A percentile compares a stretch with the other conserved stretches of the same genome.
Evolutionary conservation across 768 basidiomycete species (phyloP).

Genomic region (Leccinum obscurum): DNA sequence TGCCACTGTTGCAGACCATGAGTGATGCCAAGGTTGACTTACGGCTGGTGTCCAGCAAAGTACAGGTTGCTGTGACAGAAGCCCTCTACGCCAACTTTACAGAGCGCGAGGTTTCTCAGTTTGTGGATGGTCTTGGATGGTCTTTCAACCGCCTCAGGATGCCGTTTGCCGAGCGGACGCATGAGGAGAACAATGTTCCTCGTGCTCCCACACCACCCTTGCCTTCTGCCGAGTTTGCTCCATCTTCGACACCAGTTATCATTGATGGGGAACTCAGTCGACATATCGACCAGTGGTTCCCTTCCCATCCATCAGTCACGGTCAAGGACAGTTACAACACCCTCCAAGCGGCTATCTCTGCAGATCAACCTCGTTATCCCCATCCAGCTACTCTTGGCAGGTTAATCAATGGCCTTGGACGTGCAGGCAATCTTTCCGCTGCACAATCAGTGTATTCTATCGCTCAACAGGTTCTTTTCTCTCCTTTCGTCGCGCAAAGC

Average conservation of each 20-base stretch:
- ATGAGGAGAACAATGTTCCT: slow-evolving; percentile 3
- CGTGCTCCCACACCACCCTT: slow-evolving; percentile 13
- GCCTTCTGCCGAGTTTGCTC: slow-evolving; percentile 15
- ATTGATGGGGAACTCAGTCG: slow-evolving; percentile 31
- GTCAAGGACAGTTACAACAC: slow-evolving; percentile 45
- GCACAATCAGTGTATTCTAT: slow-evolving; percentile 65
- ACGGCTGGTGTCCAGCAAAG: slow-evolving; percentile 21
- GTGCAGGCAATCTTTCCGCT: slow-evolving; percentile 57
- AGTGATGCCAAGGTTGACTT: slow-evolving; percentile 34
- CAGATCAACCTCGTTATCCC: slow-evolving; percentile 46
- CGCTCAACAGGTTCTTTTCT: slow-evolving; percentile 60
- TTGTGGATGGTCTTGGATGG: slow-evolving; percentile 21
- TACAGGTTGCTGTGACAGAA: slow-evolving; percentile 21
- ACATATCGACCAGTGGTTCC: slow-evolving; percentile 36
- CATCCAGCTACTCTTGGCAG: slow-evolving; percentile 51
- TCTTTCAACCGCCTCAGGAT: slow-evolving; percentile 24
- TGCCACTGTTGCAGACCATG: slow-evolving; percentile 45
- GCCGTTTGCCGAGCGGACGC: slow-evolving; percentile 18
- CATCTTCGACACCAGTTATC: slow-evolving; percentile 12
- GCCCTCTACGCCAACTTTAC: slow-evolving; percentile 23
- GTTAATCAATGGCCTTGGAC: slow-evolving; percentile 70
- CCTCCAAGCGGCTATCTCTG: slow-evolving; percentile 46
- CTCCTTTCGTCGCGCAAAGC: slow-evolving; percentile 38
- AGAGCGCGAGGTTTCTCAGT: slow-evolving; percentile 23
- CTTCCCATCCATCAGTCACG: slow-evolving; percentile 29